Base-by-base conservation (phyloP, 2,329 filamentous ascomycete species). In the Arthroderma sp. region DNA sequence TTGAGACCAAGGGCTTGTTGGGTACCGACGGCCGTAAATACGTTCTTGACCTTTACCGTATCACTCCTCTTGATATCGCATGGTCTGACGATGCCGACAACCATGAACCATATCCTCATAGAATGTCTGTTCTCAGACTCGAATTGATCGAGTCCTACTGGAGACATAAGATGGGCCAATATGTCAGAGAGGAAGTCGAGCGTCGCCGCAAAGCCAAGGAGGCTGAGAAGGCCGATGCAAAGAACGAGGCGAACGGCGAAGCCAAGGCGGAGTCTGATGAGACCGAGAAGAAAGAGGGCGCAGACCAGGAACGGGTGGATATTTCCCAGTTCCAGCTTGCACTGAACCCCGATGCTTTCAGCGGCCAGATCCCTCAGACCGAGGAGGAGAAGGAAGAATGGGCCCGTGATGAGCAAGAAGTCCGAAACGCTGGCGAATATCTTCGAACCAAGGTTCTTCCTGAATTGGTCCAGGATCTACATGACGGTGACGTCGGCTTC, bases 11-110 rank as follows among this genome's bases (percentile, higher is more conserved):
- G 71, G 91, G 91, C 43, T 72, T 98, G n/a, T 73, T 98, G 55
- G 91, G 91, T 40, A 98, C 91, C 1, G 91, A 98, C 59, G 91
- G 88, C 33, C 79, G 91, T 56, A 95, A 94, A 63, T 98, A 98
- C 60, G 86, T 95, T n/a, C 76, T 98, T 42, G 91, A 98, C 58
- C 70, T 98, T 43, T 98, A 98, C 70, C 80, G 91, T 47, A 82
- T 96, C 51, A 94, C 91, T 3, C 91, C 91, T 4, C 69, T 96
- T 46, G 91, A 98, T 63, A 80, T 95, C 45, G 66, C 74, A 22
- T 98, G 93, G 88, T 74, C 94, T 54, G 89, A 98, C 53, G 81
- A 89, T 60, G 72, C 78, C 53, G 71, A 73, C 42, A 71, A 68
- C 10, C 63, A 66, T 44, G 69, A 72, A 50, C 66, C 75, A 47